These are phyloP conservation scores for Angophora floribunda DNA, from an alignment of 345 rosid species.

Conservation along the genomic window DNA sequence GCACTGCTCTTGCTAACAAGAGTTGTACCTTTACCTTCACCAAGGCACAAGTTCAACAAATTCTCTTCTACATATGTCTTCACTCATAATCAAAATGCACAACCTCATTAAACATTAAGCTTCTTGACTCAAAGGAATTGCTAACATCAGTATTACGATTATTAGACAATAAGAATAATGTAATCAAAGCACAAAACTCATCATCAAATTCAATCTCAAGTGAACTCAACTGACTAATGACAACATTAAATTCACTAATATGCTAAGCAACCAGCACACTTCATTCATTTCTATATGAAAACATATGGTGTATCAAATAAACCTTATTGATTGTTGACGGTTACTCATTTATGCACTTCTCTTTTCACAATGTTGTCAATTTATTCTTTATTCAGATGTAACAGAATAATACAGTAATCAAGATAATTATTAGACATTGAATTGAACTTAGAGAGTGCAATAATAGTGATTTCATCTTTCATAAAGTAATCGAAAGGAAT, in stretches of 20 bases:
- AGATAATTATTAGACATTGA: background rate
- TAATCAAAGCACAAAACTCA: background rate
- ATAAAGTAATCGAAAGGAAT: background rate
- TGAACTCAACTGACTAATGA: background rate
- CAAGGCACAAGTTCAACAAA: background rate
- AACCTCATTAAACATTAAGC: background rate
- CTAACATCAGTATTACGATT: background rate
- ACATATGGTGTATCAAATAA: background rate
- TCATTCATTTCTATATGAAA: background rate
- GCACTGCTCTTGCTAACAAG: background rate
- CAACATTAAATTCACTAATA: background rate
- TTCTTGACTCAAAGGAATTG: background rate
- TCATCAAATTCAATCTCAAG: background rate
- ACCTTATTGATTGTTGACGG: background rate
- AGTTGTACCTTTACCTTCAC: background rate
- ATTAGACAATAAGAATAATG: background rate
- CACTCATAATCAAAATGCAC: background rate
- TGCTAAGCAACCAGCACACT: background rate
- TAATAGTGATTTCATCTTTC: background rate
- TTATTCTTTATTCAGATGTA: background rate
- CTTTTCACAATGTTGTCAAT: background rate
- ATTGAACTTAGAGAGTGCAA: background rate
- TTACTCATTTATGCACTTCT: background rate
- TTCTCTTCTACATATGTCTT: background rate
- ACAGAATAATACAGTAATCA: background rate